Evolutionary conservation across 768 basidiomycete species (phyloP).

Genomic region (Infundibulicybe gibba): DNA sequence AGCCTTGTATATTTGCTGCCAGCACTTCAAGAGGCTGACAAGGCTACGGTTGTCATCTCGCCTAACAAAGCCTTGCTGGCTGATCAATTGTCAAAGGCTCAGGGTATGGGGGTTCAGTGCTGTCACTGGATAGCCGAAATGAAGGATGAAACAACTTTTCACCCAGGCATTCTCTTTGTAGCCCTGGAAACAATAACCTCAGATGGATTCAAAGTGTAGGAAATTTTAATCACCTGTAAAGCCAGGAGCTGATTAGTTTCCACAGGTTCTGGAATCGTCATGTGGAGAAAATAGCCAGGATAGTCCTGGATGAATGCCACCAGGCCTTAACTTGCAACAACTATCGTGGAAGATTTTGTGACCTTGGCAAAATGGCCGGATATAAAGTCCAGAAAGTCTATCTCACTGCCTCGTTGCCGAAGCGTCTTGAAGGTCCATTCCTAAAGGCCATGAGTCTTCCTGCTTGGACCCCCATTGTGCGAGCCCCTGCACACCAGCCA

Average conservation of each 20-base stretch:
- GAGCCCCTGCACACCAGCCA: slow-evolving; percentile 5
- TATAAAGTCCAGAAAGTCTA: slow-evolving; percentile 9
- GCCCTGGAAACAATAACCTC: slow-evolving; percentile 10
- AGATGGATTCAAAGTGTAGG: slow-evolving; percentile 2
- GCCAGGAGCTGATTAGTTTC: neutral
- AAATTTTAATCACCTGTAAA: neutral
- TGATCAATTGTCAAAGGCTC: slow-evolving; percentile 5
- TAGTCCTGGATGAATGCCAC: slow-evolving; percentile 15
- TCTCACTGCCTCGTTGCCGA: slow-evolving; percentile 14
- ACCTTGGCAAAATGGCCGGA: slow-evolving; percentile 2
- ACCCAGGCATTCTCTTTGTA: slow-evolving; percentile 8
- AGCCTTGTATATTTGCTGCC: slow-evolving; percentile 15
- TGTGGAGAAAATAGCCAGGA: neutral
- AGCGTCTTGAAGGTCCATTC: slow-evolving; percentile 1
- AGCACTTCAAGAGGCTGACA: slow-evolving; percentile 3
- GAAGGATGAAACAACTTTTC: neutral
- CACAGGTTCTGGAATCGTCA: neutral
- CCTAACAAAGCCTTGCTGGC: slow-evolving; percentile 12
- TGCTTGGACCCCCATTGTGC: no score
- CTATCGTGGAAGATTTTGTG: slow-evolving; percentile 4
- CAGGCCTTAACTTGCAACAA: no score
- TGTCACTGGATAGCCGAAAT: slow-evolving; percentile 1
- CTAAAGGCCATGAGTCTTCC: neutral
- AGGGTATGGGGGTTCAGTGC: neutral
- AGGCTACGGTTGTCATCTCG: slow-evolving; percentile 10